Evolutionary conservation across 306 rosid species (phyloP).

Genomic region (Corylus americana): DNA sequence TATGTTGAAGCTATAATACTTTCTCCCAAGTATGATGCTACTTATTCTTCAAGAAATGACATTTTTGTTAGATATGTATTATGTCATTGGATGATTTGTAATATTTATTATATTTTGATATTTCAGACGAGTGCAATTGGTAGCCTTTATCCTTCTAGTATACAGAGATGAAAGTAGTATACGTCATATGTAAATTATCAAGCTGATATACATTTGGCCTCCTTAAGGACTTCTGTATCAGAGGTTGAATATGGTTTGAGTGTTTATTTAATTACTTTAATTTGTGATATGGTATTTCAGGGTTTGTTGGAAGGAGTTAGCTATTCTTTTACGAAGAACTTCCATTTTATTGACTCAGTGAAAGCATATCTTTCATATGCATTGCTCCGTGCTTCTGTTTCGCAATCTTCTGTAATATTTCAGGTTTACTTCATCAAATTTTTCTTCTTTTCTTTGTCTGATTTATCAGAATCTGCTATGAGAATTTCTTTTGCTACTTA

Average conservation of each 20-base stretch:
- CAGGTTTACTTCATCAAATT: conserved; percentile 57
- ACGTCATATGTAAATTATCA: background rate
- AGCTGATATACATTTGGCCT: conserved; percentile 1
- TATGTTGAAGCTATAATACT: background rate
- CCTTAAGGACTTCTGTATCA: background rate
- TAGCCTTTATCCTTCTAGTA: no score
- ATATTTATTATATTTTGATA: background rate
- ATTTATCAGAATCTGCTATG: conserved; percentile 19
- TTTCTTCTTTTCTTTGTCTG: conserved; percentile 16
- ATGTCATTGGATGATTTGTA: background rate
- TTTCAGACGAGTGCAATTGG: background rate
- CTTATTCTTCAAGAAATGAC: background rate
- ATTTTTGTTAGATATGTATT: background rate
- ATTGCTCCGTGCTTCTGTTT: conserved; percentile 89
- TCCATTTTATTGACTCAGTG: conserved; percentile 99
- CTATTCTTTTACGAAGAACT: conserved; percentile 87
- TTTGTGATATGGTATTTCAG: conserved; percentile 45
- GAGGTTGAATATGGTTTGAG: conserved; percentile 10
- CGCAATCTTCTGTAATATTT: conserved; percentile 90
- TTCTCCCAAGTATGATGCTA: background rate
- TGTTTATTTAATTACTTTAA: conserved; percentile 20
- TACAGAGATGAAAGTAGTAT: background rate
- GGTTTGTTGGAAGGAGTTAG: conserved; percentile 98
- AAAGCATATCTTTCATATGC: conserved; percentile 99
- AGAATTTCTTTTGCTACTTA: conserved; percentile 14